A percentile compares a stretch with the other conserved stretches of the same genome.
Evolutionary conservation across 2,329 filamentous ascomycete genomes (phyloP).

Genomic region (Diaporthe ampelina): DNA sequence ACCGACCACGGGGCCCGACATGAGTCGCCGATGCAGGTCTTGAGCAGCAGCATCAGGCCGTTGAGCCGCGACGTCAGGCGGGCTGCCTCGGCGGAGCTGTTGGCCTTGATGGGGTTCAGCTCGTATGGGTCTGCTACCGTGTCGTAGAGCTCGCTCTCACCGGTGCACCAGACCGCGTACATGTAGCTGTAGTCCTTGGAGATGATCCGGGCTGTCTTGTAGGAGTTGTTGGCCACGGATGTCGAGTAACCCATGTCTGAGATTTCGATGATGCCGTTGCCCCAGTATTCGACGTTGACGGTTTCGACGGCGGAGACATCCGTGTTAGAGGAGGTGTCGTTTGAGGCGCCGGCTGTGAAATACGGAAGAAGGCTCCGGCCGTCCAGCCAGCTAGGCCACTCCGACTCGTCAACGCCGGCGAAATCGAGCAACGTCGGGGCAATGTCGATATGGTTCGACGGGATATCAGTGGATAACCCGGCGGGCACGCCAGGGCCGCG

Average conservation of each 20-base stretch:
- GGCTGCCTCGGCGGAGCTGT: slow-evolving; percentile 51
- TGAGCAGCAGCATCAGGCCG: slow-evolving; percentile 70
- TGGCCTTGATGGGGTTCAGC: slow-evolving; percentile 58
- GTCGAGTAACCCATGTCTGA: slow-evolving; percentile 49
- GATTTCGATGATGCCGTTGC: slow-evolving; percentile 57
- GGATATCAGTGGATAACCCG: slow-evolving; percentile 57
- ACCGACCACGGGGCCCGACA: slow-evolving; percentile 71
- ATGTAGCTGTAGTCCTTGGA: slow-evolving; percentile 70
- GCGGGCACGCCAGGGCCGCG: slow-evolving; percentile 68
- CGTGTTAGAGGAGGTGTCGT: slow-evolving; percentile 44
- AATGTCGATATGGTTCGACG: slow-evolving; percentile 74
- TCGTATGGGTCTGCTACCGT: slow-evolving; percentile 69
- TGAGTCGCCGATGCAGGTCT: slow-evolving; percentile 68
- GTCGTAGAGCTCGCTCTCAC: slow-evolving; percentile 77
- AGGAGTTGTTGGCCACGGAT: slow-evolving; percentile 64
- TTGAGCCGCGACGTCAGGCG: slow-evolving; percentile 66
- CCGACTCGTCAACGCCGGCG: slow-evolving; percentile 52
- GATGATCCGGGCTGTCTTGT: slow-evolving; percentile 71
- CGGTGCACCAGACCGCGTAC: slow-evolving; percentile 78
- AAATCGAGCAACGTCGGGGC: slow-evolving; percentile 70
- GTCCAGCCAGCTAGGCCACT: slow-evolving; percentile 42
- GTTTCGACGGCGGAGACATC: slow-evolving; percentile 61
- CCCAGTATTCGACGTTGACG: slow-evolving; percentile 72
- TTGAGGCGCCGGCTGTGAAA: slow-evolving; percentile 69
- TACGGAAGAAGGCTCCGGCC: slow-evolving; percentile 56